Percentiles rank a stretch among this genome's conserved stretches.
These are phyloP conservation scores for Actinomucor elegans DNA, from an alignment of 371 early-diverging fungal species.

Conservation along the genomic window DNA sequence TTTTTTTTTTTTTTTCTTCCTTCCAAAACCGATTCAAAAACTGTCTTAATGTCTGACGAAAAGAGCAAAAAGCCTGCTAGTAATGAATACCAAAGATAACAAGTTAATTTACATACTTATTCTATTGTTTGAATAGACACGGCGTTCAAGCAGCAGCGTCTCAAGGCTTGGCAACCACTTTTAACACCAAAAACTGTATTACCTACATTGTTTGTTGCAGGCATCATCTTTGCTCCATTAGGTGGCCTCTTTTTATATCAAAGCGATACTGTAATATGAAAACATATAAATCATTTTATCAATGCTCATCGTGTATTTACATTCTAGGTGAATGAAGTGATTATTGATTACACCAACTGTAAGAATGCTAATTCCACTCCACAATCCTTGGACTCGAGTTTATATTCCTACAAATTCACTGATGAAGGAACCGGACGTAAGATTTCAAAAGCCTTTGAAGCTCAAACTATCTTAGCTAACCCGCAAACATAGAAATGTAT, in stretches of 20 bases:
- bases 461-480: not conserved
- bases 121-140: slow-evolving; percentile 53
- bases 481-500: slow-evolving; percentile 28
- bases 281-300: not conserved
- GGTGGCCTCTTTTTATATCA: slow-evolving; percentile 73
- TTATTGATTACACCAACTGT: slow-evolving; percentile 87
- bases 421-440: slow-evolving; percentile 41
- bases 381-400: slow-evolving; percentile 4
- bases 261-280: slow-evolving; percentile 44
- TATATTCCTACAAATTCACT: slow-evolving; percentile 45
- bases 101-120: not conserved
- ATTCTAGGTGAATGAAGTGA: slow-evolving; percentile 64
- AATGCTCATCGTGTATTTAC: not conserved
- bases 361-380: slow-evolving; percentile 23
- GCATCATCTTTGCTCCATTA: slow-evolving; percentile 82
- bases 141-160: slow-evolving; percentile 91
- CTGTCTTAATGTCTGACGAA: slow-evolving; percentile 40
- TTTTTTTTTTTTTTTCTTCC: slow-evolving; percentile 4
- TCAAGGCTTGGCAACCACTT: slow-evolving; percentile 92
- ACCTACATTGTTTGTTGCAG: slow-evolving; percentile 84
- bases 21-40: not conserved
- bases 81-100: slow-evolving; percentile 7
- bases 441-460: not conserved
- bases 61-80: slow-evolving; percentile 51
- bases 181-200: slow-evolving; percentile 88